Percentiles rank a stretch among this genome's conserved stretches.
Evolutionary conservation across 2,329 filamentous ascomycete genomes (phyloP).

Genomic region (Aspergillus tamarii): DNA sequence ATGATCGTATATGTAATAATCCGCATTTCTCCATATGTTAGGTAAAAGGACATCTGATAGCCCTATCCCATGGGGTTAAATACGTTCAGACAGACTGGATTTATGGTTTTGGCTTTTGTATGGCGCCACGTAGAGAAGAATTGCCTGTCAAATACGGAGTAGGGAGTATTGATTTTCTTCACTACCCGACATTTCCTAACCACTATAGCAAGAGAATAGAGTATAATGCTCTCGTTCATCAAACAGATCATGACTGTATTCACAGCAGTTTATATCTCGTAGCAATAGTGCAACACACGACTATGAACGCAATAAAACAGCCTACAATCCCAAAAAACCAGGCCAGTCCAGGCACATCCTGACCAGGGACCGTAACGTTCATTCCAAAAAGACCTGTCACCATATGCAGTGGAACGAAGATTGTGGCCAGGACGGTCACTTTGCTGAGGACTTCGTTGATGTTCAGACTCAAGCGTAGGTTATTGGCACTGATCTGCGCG

Average conservation of each 20-base stretch:
- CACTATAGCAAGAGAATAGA: background rate
- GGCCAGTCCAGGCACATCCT: constrained; percentile 33
- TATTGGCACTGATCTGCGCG: constrained; percentile 88
- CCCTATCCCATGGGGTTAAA: no score
- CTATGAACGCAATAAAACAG: constrained; percentile 44
- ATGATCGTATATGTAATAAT: no score
- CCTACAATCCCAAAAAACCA: constrained; percentile 55
- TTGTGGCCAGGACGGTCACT: constrained; percentile 88
- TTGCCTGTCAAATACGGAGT: no score
- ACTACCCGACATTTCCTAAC: background rate
- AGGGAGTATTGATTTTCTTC: no score
- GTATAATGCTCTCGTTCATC: background rate
- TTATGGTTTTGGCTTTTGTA: no score
- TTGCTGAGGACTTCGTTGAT: constrained; percentile 89
- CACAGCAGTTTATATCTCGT: constrained; percentile 40
- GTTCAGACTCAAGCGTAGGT: constrained; percentile 79
- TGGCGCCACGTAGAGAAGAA: no score
- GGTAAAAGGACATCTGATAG: no score
- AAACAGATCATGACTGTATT: constrained; percentile 1
- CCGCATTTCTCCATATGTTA: no score
- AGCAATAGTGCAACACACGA: constrained; percentile 37
- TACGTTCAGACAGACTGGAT: no score
- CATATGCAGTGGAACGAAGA: constrained; percentile 90
- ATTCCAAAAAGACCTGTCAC: constrained; percentile 65
- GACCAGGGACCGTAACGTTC: constrained; percentile 52